phyloP scores from a whole-genome alignment of 768 basidiomycete genomes.

The Suillus fuscotomentosus region DNA sequence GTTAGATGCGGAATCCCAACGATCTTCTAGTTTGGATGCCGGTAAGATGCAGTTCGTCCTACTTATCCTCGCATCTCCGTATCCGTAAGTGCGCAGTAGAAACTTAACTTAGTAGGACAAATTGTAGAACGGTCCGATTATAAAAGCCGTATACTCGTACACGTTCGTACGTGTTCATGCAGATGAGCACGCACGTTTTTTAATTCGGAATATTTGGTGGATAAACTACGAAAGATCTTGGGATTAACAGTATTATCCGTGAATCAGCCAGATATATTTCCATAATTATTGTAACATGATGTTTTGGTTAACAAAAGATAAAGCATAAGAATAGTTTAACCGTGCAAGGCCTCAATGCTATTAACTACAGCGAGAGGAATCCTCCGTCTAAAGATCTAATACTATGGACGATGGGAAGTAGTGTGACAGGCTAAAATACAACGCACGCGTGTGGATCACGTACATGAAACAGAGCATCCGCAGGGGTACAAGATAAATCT shows the following conservation, averaged over 20 bases:
- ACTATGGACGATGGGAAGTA: neutral
- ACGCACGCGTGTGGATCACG: neutral
- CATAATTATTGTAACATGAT: neutral
- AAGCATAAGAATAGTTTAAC: neutral
- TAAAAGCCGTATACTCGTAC: too few species aligned
- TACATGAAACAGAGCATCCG: neutral
- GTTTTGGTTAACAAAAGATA: neutral
- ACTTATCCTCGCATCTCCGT: too few species aligned
- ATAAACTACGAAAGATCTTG: too few species aligned
- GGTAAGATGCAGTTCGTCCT: too few species aligned
- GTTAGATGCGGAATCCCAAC: too few species aligned
- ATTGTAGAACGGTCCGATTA: too few species aligned
- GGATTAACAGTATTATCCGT: neutral
- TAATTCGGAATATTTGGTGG: too few species aligned
- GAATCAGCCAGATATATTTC: neutral
- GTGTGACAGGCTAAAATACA: constrained; percentile 1
- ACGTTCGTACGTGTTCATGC: too few species aligned
- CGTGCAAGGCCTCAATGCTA: neutral
- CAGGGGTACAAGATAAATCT: neutral
- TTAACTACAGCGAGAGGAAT: neutral
- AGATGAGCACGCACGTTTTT: too few species aligned
- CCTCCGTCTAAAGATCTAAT: neutral
- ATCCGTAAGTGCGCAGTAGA: too few species aligned
- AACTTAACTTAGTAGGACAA: too few species aligned
- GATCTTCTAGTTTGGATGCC: neutral